Percentiles rank a stretch among this genome's conserved stretches.
phyloP scores from a whole-genome alignment of 2,329 filamentous ascomycete genomes.

The Fusarium luffae region DNA sequence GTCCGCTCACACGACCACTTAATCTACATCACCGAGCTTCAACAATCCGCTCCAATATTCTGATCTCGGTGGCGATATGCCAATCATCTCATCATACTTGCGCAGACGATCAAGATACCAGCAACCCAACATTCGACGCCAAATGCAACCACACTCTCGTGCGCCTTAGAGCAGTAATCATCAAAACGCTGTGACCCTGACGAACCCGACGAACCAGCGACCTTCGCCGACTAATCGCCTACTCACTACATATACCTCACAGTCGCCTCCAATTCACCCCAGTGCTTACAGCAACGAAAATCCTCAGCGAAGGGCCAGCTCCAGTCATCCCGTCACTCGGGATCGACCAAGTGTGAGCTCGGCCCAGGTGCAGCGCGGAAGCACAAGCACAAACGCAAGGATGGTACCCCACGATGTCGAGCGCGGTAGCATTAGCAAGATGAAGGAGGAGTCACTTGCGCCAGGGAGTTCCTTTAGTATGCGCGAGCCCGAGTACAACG shows the following conservation, averaged over 20 bases:
- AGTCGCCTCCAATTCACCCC: conserved; percentile 21
- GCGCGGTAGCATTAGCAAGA: conserved; percentile 65
- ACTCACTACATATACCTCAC: conserved; percentile 29
- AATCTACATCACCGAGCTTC: conserved; percentile 1
- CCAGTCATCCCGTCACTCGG: conserved; percentile 29
- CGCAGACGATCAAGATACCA: conserved; percentile 29
- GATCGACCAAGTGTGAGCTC: conserved; percentile 38
- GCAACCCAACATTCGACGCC: not conserved
- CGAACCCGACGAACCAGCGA: conserved; percentile 29
- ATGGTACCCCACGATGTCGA: conserved; percentile 61
- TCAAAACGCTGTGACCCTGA: conserved; percentile 30
- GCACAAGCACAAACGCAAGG: conserved; percentile 22
- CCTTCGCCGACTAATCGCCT: conserved; percentile 27
- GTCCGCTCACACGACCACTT: not conserved
- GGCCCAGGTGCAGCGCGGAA: conserved; percentile 47
- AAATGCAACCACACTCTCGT: conserved; percentile 4
- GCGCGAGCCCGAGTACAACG: conserved; percentile 61
- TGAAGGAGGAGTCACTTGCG: conserved; percentile 67
- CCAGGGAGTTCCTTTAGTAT: conserved; percentile 63
- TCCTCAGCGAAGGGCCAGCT: conserved; percentile 33
- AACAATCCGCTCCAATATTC: not conserved
- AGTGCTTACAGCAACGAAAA: conserved; percentile 12
- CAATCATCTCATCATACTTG: conserved; percentile 15
- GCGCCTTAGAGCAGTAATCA: not conserved
- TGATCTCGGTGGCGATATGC: conserved; percentile 37